Conservation (phyloP, 768 basidiomycete genomes). For the Rhodotorula kratochvilovae region DNA sequence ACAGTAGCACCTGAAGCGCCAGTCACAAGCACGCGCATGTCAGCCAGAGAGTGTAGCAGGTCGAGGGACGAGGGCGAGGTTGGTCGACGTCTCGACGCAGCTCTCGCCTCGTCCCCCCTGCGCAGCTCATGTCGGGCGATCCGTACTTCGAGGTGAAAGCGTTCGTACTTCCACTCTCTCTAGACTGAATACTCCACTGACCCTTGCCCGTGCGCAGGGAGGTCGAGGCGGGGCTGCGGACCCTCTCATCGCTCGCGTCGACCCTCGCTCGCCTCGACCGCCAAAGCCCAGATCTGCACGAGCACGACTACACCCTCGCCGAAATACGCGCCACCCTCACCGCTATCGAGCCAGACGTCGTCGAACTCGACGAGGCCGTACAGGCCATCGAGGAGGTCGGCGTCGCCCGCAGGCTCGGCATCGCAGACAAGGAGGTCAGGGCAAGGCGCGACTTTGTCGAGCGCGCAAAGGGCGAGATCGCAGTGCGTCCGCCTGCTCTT, state of each 20-base stretch:
- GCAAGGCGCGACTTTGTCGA: conserved; percentile 70
- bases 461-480: conserved; percentile 68
- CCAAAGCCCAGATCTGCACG: conserved; percentile 47
- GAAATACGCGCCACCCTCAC: conserved; percentile 73
- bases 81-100: not conserved
- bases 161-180: conserved; percentile 2
- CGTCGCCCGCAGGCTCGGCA: conserved; percentile 68
- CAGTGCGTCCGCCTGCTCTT: conserved; percentile 56
- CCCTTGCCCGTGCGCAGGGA: conserved; percentile 56
- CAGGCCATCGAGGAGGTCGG: conserved; percentile 82
- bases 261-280: conserved; percentile 74
- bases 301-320: conserved; percentile 41
- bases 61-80: not conserved
- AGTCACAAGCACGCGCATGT: conserved; percentile 17
- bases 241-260: conserved; percentile 64
- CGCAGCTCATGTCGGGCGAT: conserved; percentile 52
- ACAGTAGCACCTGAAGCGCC: conserved; percentile 13
- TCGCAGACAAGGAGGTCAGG: conserved; percentile 71
- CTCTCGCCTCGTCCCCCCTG: not conserved
- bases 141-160: conserved; percentile 72
- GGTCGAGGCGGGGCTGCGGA: conserved; percentile 68
- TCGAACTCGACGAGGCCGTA: conserved; percentile 91
- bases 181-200: not conserved
- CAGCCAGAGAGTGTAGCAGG: not conserved
- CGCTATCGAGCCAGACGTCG: conserved; percentile 76